Base-by-base conservation (phyloP, 2,329 filamentous ascomycete species). In the Beauveria asiatica region DNA sequence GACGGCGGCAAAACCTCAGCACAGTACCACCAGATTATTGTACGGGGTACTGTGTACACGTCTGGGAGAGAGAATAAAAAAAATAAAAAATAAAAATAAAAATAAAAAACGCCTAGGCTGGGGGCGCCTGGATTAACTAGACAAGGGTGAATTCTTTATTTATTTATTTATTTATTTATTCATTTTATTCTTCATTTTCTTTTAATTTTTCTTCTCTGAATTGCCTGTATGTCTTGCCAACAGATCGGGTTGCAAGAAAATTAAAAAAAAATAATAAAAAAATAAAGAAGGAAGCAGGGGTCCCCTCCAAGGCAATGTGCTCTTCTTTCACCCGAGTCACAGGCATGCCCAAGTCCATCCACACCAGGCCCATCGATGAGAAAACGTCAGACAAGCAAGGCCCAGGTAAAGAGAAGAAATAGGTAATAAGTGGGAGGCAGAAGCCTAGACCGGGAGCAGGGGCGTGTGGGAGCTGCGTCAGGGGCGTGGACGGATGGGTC, bases 1-100 rank as follows among this genome's bases (percentile, higher is more conserved):
- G 64, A 65, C 65, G 67, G 70, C 67, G 69, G 69, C 68, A 70
- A 69, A 64, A 64, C 67, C 64, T 62, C 66, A 69, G 64, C 62
- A 68, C 66, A 52, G 49, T 52, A 59, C 57, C 13, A 57, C 44
- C 41, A n/a, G 25, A 27, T 33, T 58, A n/a, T 48, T 52, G 49
- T 53, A 59, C 57, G 44, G 44, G 55, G 55, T 57, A 41, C 41
- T n/a, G 17, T 59, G 49, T 53, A 59, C 49, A 53, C 57, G 57
- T 59, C 49, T 46, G 11, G 33, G 5, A 37, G n/a, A n/a, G n/a
- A n/a, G n/a, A n/a, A n/a, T n/a, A n/a, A n/a, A n/a, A 27, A 37
- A 49, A 41, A 37, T 37, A 27, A 37, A 49, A 41, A 53, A 59
- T n/a, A n/a, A n/a, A n/a, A n/a, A n/a, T n/a, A 27, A 37, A 49